Evolutionary conservation across 768 basidiomycete genomes (phyloP), one percentile per base, ranked within the genome.

Genomic region (Trametes villosa): DNA sequence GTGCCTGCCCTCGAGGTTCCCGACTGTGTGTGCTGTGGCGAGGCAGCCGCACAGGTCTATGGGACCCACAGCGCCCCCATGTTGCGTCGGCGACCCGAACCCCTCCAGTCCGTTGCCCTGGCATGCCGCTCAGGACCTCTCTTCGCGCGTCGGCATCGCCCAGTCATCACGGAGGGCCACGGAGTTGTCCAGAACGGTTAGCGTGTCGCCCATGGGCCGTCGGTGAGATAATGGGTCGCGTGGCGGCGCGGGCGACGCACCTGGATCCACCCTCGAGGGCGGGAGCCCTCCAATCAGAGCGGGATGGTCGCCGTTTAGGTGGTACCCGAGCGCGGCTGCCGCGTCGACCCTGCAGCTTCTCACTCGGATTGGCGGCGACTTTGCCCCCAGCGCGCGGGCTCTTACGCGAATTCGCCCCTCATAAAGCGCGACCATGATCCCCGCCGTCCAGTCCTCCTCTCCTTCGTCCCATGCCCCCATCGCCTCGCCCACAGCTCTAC

Each of bases 291-390:
- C 36, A 53, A 53, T 31, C 38, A 54, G 59, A 41, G 46, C 9
- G 36, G 24, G 53, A 40, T 48, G 31, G 59, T 60, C 59, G 59
- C 59, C 47, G 52, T 54, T 49, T 42, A 45, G 50, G 51, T 45
- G 50, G 50, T 52, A 52, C 41, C 57, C 57, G 42, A 22, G 49
- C 51, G 57, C 57, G 50, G 30, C 50, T 59, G 8, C 48, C 50
- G 33, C 31, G 12, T 59, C 45, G 57, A 54, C 59, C 46, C 52
- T 60, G 52, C 40, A 41, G 24, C 45, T 49, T 53, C 52, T 41
- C 38, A 34, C 47, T 47, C 53, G 52, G 59, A 54, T 48, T 49
- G 34, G 59, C 45, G 46, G 44, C 20, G 29, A 29, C 29, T 30
- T 31, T 24, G 38, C 44, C 46, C 36, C 57, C 49, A 52, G 22